These are phyloP conservation scores for Alternaria triticimaculans DNA, from an alignment of 2,329 filamentous ascomycete genomes.

Conservation along the genomic window DNA sequence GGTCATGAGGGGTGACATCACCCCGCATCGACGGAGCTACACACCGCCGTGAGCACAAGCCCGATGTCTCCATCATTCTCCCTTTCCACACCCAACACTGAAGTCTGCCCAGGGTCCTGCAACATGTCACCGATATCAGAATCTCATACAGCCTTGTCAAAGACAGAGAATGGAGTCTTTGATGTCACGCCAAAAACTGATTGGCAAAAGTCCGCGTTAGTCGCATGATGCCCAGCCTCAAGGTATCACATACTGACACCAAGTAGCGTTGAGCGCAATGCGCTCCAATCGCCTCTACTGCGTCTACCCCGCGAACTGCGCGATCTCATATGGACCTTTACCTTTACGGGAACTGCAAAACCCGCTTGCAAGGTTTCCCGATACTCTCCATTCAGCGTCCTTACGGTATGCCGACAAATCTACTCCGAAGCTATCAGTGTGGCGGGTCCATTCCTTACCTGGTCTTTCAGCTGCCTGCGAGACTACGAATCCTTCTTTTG, in stretches of 20 bases:
- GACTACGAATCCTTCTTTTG: neutral
- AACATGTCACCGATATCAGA: neutral
- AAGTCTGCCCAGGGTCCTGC: neutral
- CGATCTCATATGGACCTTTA: constrained; percentile 2
- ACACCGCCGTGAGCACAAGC: neutral
- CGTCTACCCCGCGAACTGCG: constrained; percentile 3
- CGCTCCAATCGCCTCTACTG: neutral
- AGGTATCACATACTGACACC: neutral
- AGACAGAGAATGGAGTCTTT: neutral
- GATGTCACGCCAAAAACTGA: neutral
- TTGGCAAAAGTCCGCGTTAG: neutral
- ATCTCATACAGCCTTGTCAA: neutral
- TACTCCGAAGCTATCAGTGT: neutral
- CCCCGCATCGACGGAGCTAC: neutral
- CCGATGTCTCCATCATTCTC: neutral
- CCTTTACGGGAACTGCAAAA: neutral
- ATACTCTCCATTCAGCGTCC: neutral
- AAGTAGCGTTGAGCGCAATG: neutral
- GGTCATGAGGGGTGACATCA: neutral
- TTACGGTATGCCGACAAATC: neutral
- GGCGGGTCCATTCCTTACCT: neutral
- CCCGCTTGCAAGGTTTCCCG: neutral
- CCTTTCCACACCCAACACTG: neutral
- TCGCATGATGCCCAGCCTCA: neutral
- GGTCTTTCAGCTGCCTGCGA: neutral